Base-by-base conservation (phyloP, 192 early-diverging fungal genomes). In the Coemansia interrupta region DNA sequence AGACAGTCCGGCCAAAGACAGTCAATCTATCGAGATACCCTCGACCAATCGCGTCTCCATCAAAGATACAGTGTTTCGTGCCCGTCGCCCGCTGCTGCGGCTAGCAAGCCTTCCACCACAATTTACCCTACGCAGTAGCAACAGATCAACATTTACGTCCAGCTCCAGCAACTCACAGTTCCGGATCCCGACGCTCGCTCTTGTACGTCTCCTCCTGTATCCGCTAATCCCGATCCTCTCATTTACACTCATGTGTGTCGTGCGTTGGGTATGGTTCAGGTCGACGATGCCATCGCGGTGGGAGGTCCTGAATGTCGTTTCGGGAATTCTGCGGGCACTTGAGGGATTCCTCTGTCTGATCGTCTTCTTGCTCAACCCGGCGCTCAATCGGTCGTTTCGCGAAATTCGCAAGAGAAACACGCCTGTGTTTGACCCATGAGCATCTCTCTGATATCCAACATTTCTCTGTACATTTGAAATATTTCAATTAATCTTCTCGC, bases 201-300 rank as follows among this genome's bases (percentile, higher is more conserved):
- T 78, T 2, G 58, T 72, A 15, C 74, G 74, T 1, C 41, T 78
- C 10, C 46, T 78, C 20, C 61, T 78, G 50, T 78, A 78, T 18
- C 74, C 74, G 22, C 58, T 78, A 10, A 72, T 78, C 14, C 74
- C 74, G 0, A 78, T 78, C 40, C 49, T 71, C 12, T 68, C 74
- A 20, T 68, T 78, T n/a, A 78, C 74, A 0, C 65, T 78, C 9
- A 78, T 78, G 74, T 66, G 64, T 22, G 64, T 78, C 2, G 74
- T 78, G 1, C 68, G 74, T 0, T 78, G 74, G 74, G 69, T 78
- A 15, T 78, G 69, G 68, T 78, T 78, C 49, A 50, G 68, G 18
- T 71, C 74, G 0, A 49, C 50, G 1, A 67, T 78, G 69, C 69
- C 74, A n/a, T 72, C 74, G 52, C 58, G 59, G 3, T 78, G 65